These are phyloP conservation scores for Mrakia blollopis DNA, from an alignment of 768 basidiomycete genomes.

Conservation along the genomic window DNA sequence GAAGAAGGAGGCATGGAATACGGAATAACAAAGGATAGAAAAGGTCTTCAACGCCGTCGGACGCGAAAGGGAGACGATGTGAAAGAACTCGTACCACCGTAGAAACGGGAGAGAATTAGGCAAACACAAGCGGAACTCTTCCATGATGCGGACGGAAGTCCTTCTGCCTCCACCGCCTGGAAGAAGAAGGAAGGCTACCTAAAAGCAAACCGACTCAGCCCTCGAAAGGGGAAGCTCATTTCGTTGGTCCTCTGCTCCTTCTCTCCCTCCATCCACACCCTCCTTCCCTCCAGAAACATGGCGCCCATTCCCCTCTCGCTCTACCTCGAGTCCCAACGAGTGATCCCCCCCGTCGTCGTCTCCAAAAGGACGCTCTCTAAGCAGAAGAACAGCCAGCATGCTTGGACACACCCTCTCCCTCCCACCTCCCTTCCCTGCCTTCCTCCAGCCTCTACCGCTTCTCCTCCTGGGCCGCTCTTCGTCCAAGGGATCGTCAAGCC, in stretches of 20 bases:
- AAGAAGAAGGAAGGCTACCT: no score
- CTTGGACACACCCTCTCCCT: not conserved
- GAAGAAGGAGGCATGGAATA: not conserved
- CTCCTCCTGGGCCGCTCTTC: not conserved
- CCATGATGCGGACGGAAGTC: no score
- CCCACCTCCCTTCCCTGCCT: not conserved
- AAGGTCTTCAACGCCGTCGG: not conserved
- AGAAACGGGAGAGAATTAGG: no score
- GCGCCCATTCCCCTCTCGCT: not conserved
- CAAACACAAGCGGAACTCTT: no score
- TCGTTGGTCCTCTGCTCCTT: not conserved
- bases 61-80: not conserved
- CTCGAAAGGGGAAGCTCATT: not conserved
- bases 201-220: not conserved
- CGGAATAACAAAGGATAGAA: not conserved
- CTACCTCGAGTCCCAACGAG: not conserved
- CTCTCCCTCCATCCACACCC: not conserved
- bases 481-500: not conserved
- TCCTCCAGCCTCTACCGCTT: not conserved
- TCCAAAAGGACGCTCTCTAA: not conserved
- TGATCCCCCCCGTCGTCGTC: not conserved
- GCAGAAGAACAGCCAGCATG: not conserved
- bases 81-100: no score
- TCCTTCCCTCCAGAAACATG: not conserved
- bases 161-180: no score